Conservation (phyloP, 2,329 filamentous ascomycete genomes). For the Fusarium zealandicum region DNA sequence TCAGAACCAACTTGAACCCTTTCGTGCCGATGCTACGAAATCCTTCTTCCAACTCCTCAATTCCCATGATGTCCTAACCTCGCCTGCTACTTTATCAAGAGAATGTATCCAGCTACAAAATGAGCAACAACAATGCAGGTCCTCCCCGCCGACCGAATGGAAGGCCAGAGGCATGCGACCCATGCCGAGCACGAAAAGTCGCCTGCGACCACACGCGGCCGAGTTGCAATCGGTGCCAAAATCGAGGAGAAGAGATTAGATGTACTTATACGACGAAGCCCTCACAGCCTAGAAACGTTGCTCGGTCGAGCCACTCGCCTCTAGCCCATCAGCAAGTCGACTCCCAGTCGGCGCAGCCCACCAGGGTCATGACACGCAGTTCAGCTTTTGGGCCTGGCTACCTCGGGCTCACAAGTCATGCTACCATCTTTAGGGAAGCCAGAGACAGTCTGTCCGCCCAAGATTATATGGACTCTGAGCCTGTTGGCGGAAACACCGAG, state of each 20-base stretch:
- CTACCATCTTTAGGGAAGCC: constrained; percentile 51
- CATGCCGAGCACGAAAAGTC: constrained; percentile 28
- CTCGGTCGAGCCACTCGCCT: neutral
- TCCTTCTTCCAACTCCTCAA: neutral
- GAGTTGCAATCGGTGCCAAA: constrained; percentile 40
- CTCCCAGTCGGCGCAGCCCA: constrained; percentile 6
- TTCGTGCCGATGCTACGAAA: no score
- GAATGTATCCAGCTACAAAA: neutral
- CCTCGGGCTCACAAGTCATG: constrained; percentile 55
- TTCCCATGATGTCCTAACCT: neutral
- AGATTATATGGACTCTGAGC: constrained; percentile 21
- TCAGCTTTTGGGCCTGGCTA: constrained; percentile 46
- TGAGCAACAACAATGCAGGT: neutral
- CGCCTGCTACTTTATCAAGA: neutral
- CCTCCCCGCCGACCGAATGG: constrained; percentile 19
- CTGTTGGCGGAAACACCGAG: neutral
- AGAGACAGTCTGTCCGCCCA: constrained; percentile 48
- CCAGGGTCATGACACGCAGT: constrained; percentile 12
- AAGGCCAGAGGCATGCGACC: constrained; percentile 23
- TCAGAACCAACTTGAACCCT: no score
- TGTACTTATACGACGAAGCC: constrained; percentile 47
- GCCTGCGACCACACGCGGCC: constrained; percentile 23
- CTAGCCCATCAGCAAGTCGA: neutral
- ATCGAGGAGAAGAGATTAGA: constrained; percentile 41
- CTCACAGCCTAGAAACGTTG: constrained; percentile 12